These are phyloP conservation scores for Dichotomopilus funicola DNA, from an alignment of 2,329 filamentous ascomycete genomes.

Conservation along the genomic window DNA sequence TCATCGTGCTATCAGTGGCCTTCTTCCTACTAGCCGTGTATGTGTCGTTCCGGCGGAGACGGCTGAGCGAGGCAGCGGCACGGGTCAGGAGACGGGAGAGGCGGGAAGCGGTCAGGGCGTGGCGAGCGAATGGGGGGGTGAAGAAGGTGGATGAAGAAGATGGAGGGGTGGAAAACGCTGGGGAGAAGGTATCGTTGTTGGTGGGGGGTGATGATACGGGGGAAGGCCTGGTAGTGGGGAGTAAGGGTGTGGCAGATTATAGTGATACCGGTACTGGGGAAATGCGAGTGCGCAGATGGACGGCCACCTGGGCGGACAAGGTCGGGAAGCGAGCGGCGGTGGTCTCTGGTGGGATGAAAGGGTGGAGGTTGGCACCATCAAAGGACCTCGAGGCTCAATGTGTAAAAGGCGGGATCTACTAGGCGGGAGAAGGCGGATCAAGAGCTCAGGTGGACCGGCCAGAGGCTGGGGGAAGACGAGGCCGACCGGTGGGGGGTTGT, in stretches of 20 bases:
- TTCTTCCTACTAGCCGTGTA: not conserved
- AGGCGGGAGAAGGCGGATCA: not conserved
- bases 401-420: not conserved
- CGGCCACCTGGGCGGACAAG: too few relatives aligned
- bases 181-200: slow-evolving; percentile 8
- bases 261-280: too few relatives aligned
- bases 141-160: not conserved
- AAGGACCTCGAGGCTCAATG: slow-evolving; percentile 2
- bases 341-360: too few relatives aligned
- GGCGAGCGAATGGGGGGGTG: not conserved
- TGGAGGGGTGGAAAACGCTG: not conserved
- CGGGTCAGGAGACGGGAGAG: not conserved
- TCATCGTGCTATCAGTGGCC: slow-evolving; percentile 13
- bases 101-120: not conserved
- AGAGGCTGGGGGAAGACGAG: not conserved
- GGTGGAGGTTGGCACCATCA: not conserved
- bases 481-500: not conserved
- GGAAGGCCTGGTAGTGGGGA: too few relatives aligned
- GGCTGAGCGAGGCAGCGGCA: not conserved
- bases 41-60: not conserved
- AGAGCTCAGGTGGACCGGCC: slow-evolving; percentile 1
- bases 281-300: too few relatives aligned
- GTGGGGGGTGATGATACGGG: not conserved
- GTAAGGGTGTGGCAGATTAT: too few relatives aligned
- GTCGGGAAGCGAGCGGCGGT: too few relatives aligned